A percentile compares a stretch with the other conserved stretches of the same genome.
Conservation (phyloP, 2,329 filamentous ascomycete species). For the Ciborinia camelliae region DNA sequence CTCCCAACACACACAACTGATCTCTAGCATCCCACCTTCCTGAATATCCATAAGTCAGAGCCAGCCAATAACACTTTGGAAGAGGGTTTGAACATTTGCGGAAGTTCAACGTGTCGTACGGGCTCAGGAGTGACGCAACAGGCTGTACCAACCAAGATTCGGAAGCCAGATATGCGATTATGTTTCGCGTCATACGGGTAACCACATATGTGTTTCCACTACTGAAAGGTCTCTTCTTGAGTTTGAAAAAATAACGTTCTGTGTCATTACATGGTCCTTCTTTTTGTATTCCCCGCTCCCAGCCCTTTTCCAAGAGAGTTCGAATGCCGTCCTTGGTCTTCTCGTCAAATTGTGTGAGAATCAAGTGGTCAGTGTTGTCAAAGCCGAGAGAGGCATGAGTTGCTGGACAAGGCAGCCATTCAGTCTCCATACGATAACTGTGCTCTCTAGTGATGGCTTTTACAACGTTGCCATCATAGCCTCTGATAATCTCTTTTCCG, state of each 20-base stretch:
- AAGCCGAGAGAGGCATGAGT: neutral
- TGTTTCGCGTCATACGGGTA: slow-evolving; percentile 5
- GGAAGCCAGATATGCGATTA: slow-evolving; percentile 12
- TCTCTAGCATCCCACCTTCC: neutral
- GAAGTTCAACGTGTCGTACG: slow-evolving; percentile 1
- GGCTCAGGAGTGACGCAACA: neutral
- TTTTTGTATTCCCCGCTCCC: neutral
- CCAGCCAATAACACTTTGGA: slow-evolving; percentile 17
- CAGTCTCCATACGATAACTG: slow-evolving; percentile 5
- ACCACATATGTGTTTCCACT: neutral
- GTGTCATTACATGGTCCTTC: neutral
- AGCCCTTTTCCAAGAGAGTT: neutral
- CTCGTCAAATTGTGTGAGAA: neutral
- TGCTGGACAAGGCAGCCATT: neutral
- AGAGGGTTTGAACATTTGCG: neutral
- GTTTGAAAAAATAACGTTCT: neutral
- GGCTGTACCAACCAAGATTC: slow-evolving; percentile 6
- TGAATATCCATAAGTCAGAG: neutral
- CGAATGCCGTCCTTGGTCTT: slow-evolving; percentile 7
- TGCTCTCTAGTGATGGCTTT: neutral
- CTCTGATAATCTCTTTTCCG: neutral
- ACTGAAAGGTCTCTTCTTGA: slow-evolving; percentile 1
- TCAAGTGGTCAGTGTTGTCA: neutral
- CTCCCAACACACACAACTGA: slow-evolving; percentile 1
- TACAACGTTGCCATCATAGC: too few relatives aligned